Percentiles rank a stretch among this genome's conserved stretches.
These are phyloP conservation scores for Parathielavia hyrcaniae DNA, from an alignment of 495 filamentous ascomycete species.

Conservation along the genomic window DNA sequence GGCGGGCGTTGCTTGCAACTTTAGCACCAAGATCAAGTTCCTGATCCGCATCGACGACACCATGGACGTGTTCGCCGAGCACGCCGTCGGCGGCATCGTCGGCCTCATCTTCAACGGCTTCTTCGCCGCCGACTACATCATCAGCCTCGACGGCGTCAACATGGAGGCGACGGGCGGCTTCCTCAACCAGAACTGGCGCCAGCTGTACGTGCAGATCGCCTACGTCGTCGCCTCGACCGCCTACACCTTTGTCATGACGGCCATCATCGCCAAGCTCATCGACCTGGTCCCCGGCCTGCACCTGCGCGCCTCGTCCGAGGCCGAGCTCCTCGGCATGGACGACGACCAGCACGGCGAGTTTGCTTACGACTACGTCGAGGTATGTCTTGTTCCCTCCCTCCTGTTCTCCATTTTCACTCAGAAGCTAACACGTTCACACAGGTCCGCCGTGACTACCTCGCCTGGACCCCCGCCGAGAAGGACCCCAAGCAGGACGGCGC, in stretches of 20 bases:
- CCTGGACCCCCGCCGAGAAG: constrained; percentile 88
- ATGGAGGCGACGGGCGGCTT: constrained; percentile 71
- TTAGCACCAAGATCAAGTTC: constrained; percentile 96
- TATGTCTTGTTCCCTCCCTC: constrained; percentile 14
- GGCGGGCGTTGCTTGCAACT: constrained; percentile 84
- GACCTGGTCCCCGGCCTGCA: constrained; percentile 85
- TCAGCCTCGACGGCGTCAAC: constrained; percentile 91
- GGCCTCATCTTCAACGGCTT: constrained; percentile 89
- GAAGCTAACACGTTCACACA: constrained; percentile 10
- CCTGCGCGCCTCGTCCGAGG: constrained; percentile 87
- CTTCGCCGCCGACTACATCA: constrained; percentile 82
- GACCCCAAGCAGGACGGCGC: constrained; percentile 59
- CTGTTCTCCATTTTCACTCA: neutral
- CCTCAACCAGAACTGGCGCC: constrained; percentile 80
- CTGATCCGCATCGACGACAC: constrained; percentile 91
- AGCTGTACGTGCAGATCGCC: constrained; percentile 87
- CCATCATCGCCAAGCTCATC: constrained; percentile 75
- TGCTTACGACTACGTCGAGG: constrained; percentile 97
- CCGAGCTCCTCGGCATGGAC: constrained; percentile 97
- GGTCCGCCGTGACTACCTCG: constrained; percentile 92
- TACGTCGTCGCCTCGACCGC: constrained; percentile 69
- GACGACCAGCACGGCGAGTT: constrained; percentile 99
- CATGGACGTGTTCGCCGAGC: constrained; percentile 97
- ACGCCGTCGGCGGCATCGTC: constrained; percentile 89
- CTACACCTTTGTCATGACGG: constrained; percentile 81